A percentile compares a stretch with the other conserved stretches of the same genome.
Conservation (phyloP, 108 stramenopile species). For the Skeletonema tropicum region DNA sequence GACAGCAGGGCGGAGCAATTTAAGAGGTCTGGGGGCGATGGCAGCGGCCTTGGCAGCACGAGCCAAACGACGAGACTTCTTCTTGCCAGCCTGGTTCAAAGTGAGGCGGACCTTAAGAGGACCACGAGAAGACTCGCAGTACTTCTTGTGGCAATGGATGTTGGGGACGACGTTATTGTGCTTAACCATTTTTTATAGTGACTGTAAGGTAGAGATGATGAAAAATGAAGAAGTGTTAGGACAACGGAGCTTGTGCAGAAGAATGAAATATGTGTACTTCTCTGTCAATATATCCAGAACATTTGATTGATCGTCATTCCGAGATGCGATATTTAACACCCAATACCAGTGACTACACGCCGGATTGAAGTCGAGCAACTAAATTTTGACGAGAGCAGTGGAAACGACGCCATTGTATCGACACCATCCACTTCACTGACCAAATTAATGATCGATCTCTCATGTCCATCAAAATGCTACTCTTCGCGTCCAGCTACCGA, state of each 20-base stretch:
- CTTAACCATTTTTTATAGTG: slow-evolving; percentile 88
- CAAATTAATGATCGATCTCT: no score
- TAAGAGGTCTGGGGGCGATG: slow-evolving; percentile 94
- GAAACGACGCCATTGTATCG: not conserved
- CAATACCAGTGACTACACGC: not conserved
- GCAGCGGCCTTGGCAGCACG: slow-evolving; percentile 96
- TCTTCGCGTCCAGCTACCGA: not conserved
- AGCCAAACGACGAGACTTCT: slow-evolving; percentile 94
- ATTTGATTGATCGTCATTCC: not conserved
- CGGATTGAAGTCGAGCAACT: not conserved
- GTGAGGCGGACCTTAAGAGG: slow-evolving; percentile 91
- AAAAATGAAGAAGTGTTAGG: not conserved
- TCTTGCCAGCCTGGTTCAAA: slow-evolving; percentile 96
- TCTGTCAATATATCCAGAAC: not conserved
- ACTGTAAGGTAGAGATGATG: not conserved
- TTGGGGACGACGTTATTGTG: slow-evolving; percentile 99
- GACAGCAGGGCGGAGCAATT: slow-evolving; percentile 93
- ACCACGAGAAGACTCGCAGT: slow-evolving; percentile 81
- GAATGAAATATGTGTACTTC: not conserved
- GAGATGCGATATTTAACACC: not conserved
- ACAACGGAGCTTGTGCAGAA: not conserved
- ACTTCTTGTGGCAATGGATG: slow-evolving; percentile 99
- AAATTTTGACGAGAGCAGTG: not conserved
- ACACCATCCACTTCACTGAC: not conserved
- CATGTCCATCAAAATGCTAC: not conserved